phyloP scores from a whole-genome alignment of 2,329 filamentous ascomycete genomes.

The Stachybotrys echinatus region DNA sequence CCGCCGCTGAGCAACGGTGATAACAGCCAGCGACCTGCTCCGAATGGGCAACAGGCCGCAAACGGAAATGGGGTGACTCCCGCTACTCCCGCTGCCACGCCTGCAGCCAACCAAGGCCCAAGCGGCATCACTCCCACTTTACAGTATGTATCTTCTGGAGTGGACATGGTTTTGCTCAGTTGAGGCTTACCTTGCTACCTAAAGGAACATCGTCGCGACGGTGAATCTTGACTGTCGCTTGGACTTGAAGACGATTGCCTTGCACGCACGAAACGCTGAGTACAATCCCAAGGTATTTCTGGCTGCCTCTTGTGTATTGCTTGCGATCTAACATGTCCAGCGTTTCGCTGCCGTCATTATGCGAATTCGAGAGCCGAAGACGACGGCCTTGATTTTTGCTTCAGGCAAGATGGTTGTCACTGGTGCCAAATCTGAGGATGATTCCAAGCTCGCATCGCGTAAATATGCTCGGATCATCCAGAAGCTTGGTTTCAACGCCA shows the following conservation, averaged over 20 bases:
- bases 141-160: conserved; percentile 74
- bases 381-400: conserved; percentile 94
- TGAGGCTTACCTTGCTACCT: conserved; percentile 47
- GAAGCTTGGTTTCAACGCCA: conserved; percentile 98
- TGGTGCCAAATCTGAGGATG: conserved; percentile 95
- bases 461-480: conserved; percentile 99
- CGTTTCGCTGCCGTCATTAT: conserved; percentile 99
- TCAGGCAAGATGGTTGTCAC: conserved; percentile 99
- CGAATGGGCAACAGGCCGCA: conserved; percentile 50
- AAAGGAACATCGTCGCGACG: conserved; percentile 97
- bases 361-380: conserved; percentile 99
- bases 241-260: conserved; percentile 97
- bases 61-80: conserved; percentile 79
- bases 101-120: conserved; percentile 73
- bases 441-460: conserved; percentile 91
- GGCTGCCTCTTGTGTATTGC: conserved; percentile 15
- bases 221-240: conserved; percentile 97
- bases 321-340: conserved; percentile 41
- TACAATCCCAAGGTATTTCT: conserved; percentile 99
- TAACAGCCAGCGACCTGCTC: conserved; percentile 21
- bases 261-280: conserved; percentile 96
- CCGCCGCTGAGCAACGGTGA: conserved; percentile 72
- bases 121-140: conserved; percentile 89
- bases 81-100: conserved; percentile 86
- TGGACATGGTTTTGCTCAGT: conserved; percentile 25